phyloP scores from a whole-genome alignment of 176 grass and related monocot genomes.

The Hordeum vulgare region MorexV3_pseudomolecules_assembly NC_058518.1:259889825-259890324 shows the following conservation, averaged over 20 bases:
- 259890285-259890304: neutral
- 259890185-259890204: neutral
- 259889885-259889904: no score
- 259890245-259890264: neutral
- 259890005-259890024: slow-evolving; percentile 29
- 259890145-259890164: neutral
- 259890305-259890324: no score
- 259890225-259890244: neutral
- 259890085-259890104: slow-evolving; percentile 38
- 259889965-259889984: no score
- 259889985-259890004: neutral
- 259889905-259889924: no score
- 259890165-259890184: neutral
- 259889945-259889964: no score
- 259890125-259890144: no score
- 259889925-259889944: no score
- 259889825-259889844: no score
- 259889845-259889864: no score
- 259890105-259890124: neutral
- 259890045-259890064: slow-evolving; percentile 28
- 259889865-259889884: no score
- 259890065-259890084: slow-evolving; percentile 38
- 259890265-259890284: neutral
- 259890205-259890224: neutral
- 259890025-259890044: slow-evolving; percentile 33